Base-by-base conservation (phyloP, 2,329 filamentous ascomycete species). In the Lasiodiplodia gonubiensis region DNA sequence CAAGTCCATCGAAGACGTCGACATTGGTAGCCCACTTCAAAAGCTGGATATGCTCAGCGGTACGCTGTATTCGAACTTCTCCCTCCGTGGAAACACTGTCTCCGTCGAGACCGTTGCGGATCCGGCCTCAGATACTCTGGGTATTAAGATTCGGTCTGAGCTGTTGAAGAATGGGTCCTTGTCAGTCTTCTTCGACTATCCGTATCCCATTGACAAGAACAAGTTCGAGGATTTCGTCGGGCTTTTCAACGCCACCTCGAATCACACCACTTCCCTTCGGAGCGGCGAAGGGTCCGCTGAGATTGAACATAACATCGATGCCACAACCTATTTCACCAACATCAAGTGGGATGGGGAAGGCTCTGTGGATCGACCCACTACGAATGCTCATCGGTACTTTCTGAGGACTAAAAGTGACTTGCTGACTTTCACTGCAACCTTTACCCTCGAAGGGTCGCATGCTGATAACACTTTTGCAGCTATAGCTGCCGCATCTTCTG, bases 221-320 rank as follows among this genome's bases (percentile, higher is more conserved):
- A 86, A 86, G 70, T 86, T 86, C 67, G 84, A 86, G 46, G 83
- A 83, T 2, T 86, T 83, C 68, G 84, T 87, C 1, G 85, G 85
- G 1, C 73, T 84, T 4, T 85, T 82, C 74, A 84, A 85, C 71
- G 80, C 79, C 5, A 82, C 83, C 0, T 73, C 74, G 6, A 79
- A 79, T 16, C 83, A 86, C 69, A 78, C 72, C 2, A 85, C 84
- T 0, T 72, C 67, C 0, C 70, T 85, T 1, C 68, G 71, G 12
- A 68, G 67, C 3, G 74, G 72, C 14, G 64, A 70, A 0, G 72
- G 72, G 25, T 72, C 73, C 18, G 82, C 81, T 23, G 76, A 69
- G 2, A 83, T 85, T 59, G 75, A 73, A 42, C 83, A 85, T 69
- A 78, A 78, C 6, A 70, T 85, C 11, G 80, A 81, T 66, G 75